Evolutionary conservation across 2,329 filamentous ascomycete species (phyloP).

Genomic region (Teratosphaeriaceae sp.): DNA sequence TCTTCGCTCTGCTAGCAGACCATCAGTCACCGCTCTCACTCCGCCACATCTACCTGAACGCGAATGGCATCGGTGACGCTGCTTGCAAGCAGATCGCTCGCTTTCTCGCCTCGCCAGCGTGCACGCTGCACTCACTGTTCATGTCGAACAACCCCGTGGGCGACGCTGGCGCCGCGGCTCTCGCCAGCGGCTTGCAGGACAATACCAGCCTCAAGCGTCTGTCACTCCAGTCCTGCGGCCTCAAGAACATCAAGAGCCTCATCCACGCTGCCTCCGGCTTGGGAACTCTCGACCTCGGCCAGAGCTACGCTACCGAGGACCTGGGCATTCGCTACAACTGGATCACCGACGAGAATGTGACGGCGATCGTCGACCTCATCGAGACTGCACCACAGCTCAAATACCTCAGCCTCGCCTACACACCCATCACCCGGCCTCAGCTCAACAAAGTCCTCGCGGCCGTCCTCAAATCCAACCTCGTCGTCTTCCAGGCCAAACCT

Average conservation of each 20-base stretch:
- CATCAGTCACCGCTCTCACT: slow-evolving; percentile 17
- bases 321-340: slow-evolving; percentile 43
- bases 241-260: slow-evolving; percentile 20
- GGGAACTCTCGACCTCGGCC: slow-evolving; percentile 37
- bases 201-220: slow-evolving; percentile 24
- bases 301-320: slow-evolving; percentile 43
- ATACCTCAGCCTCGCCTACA: slow-evolving; percentile 39
- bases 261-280: slow-evolving; percentile 20
- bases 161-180: slow-evolving; percentile 12
- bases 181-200: slow-evolving; percentile 21
- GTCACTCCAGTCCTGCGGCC: slow-evolving; percentile 39
- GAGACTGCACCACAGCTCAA: slow-evolving; percentile 27
- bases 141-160: slow-evolving; percentile 30
- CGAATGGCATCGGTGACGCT: slow-evolving; percentile 21
- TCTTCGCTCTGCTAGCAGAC: slow-evolving; percentile 34
- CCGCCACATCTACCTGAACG: slow-evolving; percentile 30
- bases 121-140: slow-evolving; percentile 27
- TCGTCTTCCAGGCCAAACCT: slow-evolving; percentile 34
- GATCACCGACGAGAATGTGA: slow-evolving; percentile 34
- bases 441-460: slow-evolving; percentile 25
- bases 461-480: slow-evolving; percentile 29
- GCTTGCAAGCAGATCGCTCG: slow-evolving; percentile 22
- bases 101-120: slow-evolving; percentile 23
- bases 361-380: slow-evolving; percentile 32
- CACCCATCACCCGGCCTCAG: slow-evolving; percentile 27